Evolutionary conservation across 2,329 filamentous ascomycete genomes (phyloP).

Genomic region (Fonsecaea multimorphosa): DNA sequence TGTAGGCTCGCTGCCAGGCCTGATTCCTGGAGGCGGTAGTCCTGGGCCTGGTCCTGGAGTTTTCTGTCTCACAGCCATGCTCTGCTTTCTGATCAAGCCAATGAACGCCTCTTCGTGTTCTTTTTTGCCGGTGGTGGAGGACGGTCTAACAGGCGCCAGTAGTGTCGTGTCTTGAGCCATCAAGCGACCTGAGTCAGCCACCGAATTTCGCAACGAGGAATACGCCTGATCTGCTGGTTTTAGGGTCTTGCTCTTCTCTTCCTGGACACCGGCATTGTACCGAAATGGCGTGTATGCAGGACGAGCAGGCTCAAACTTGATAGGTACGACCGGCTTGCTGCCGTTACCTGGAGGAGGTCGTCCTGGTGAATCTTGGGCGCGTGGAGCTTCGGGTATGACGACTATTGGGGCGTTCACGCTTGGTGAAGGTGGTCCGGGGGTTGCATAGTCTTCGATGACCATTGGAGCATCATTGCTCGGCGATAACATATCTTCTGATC

Average conservation of each 20-base stretch:
- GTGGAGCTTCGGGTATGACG: slow-evolving; percentile 19
- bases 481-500: slow-evolving; percentile 24
- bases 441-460: slow-evolving; percentile 39
- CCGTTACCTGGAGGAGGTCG: slow-evolving; percentile 6
- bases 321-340: slow-evolving; percentile 30
- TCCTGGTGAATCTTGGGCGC: slow-evolving; percentile 13
- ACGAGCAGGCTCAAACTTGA: slow-evolving; percentile 45
- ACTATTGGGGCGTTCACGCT: slow-evolving; percentile 33
- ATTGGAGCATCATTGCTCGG: slow-evolving; percentile 40
- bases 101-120: slow-evolving; percentile 55
- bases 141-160: slow-evolving; percentile 36
- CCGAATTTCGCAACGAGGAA: slow-evolving; percentile 54
- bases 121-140: slow-evolving; percentile 37
- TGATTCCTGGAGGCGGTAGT: slow-evolving; percentile 43
- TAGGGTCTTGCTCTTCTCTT: slow-evolving; percentile 47
- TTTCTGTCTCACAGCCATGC: slow-evolving; percentile 40
- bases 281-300: slow-evolving; percentile 55
- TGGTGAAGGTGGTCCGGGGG: slow-evolving; percentile 34
- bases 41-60: slow-evolving; percentile 20
- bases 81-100: slow-evolving; percentile 55
- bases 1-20: slow-evolving; percentile 39
- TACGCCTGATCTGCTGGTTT: slow-evolving; percentile 56
- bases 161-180: slow-evolving; percentile 45
- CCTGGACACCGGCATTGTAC: slow-evolving; percentile 52
- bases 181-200: slow-evolving; percentile 51